Base-by-base conservation (phyloP, 345 rosid species). In the Eucalyptus polyanthemos region DNA sequence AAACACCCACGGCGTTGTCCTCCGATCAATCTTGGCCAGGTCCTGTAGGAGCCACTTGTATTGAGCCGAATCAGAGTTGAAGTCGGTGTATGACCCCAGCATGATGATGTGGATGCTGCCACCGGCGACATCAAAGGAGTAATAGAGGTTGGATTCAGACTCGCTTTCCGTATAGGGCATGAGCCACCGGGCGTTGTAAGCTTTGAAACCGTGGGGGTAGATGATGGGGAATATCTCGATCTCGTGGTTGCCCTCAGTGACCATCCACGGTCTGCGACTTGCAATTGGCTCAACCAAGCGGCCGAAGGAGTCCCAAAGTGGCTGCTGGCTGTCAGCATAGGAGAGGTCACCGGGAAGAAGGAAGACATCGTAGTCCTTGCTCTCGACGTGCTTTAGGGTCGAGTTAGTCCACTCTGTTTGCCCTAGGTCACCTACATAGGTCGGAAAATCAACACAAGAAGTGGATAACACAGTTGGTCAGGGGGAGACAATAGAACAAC, bases 241-340 rank as follows among this genome's bases (percentile, higher is more conserved):
- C 92, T 97, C 99, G 56, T 96, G 99, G 95, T 97, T 97, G 88
- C 99, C 99, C 24, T 94, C 93, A 2, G 98, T 96, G 49, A 96
- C 97, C 99, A 97, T 97, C 99, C 98, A 97, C 2, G 99, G 99
- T 5, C 98, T 95, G 44, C 88, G 88, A 94, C 97, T 96, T 5
- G 98, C 97, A 11, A 88, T 93, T 8, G 96, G 96, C 95, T 97
- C 97, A 8, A 97, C 97, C 10, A 97, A 92, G 34, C 99, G 97
- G 47, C 99, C 99, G 56, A 96, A 96, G 11, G 99, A 94, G 92
- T 97, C 99, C 99, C 99, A 97, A 2, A 95, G 93, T 8, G 94
- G 97, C 56, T 97, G 99, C 3, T 92, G 93, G 67, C 90, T 87
- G 42, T 97, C 96, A 1, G 99, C 99, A 65, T 97, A 97, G 29